phyloP scores from a whole-genome alignment of 768 basidiomycete genomes.

The Ramaria rubella region DNA sequence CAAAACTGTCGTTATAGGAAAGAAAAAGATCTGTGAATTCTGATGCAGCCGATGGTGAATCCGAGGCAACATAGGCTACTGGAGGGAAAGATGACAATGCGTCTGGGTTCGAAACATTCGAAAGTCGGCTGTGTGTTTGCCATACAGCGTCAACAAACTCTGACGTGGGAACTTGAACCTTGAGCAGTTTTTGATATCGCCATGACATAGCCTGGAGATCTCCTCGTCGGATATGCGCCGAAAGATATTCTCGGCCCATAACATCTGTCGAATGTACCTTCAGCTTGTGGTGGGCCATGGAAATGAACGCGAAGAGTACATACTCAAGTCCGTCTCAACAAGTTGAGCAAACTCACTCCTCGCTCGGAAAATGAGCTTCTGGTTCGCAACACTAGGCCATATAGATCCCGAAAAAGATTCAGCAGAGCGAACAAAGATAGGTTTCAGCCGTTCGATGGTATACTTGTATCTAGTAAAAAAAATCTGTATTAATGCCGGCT shows the following conservation, averaged over 20 bases:
- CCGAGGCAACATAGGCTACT: constrained; percentile 54
- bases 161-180: constrained; percentile 41
- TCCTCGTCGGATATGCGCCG: constrained; percentile 59
- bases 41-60: constrained; percentile 39
- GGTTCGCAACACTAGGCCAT: constrained; percentile 41
- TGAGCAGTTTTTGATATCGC: constrained; percentile 27
- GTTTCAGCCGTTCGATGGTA: constrained; percentile 41
- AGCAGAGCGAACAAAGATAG: constrained; percentile 42
- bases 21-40: constrained; percentile 39
- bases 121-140: constrained; percentile 34
- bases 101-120: constrained; percentile 19
- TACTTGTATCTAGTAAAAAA: background rate
- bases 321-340: background rate
- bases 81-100: constrained; percentile 22
- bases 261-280: constrained; percentile 3
- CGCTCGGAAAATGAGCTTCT: constrained; percentile 42
- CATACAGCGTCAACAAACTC: constrained; percentile 41
- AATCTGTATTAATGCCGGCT: background rate
- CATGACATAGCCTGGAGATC: constrained; percentile 45
- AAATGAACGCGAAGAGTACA: background rate
- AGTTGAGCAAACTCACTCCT: constrained; percentile 36
- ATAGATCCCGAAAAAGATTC: constrained; percentile 48
- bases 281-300: background rate
- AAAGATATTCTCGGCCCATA: constrained; percentile 33
- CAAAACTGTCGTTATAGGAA: constrained; percentile 16